Conservation (phyloP, 495 filamentous ascomycete species). For the Penicillium flavigenum region DNA sequence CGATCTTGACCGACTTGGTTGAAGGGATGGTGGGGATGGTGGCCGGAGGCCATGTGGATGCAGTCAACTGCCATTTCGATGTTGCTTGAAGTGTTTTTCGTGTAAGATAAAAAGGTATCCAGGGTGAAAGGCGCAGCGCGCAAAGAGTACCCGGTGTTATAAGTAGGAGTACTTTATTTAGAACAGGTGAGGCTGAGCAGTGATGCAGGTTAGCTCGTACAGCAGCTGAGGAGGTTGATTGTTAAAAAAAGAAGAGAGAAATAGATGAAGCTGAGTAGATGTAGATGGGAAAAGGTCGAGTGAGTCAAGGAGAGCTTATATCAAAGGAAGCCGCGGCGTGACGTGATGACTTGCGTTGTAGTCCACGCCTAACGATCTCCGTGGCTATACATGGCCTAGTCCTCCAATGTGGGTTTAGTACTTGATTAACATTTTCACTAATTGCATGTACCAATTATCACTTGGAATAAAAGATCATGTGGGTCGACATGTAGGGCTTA, state of each 20-base stretch:
- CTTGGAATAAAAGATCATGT: not conserved
- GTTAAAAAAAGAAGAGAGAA: not conserved
- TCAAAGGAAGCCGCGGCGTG: constrained; percentile 20
- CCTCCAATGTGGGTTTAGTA: not conserved
- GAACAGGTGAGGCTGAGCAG: constrained; percentile 13
- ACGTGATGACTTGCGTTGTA: constrained; percentile 43
- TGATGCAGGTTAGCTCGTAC: constrained; percentile 18
- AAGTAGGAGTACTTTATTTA: constrained; percentile 9
- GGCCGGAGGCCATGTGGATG: constrained; percentile 27
- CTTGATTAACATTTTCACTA: not conserved
- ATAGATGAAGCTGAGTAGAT: constrained; percentile 6
- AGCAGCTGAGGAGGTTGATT: constrained; percentile 4
- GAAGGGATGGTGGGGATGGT: constrained; percentile 29
- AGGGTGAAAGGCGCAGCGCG: not conserved
- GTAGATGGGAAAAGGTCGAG: not conserved
- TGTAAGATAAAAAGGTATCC: not conserved
- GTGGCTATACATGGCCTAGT: not conserved
- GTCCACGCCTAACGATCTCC: not conserved
- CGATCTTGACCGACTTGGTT: constrained; percentile 16
- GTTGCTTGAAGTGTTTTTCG: not conserved
- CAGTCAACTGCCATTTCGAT: constrained; percentile 21
- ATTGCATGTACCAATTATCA: constrained; percentile 8
- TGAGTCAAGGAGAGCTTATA: not conserved
- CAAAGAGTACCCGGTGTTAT: constrained; percentile 15
- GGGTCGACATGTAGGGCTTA: not conserved